These are phyloP conservation scores for Senna tora DNA, from an alignment of 306 rosid genomes.

Conservation along the genomic window DNA sequence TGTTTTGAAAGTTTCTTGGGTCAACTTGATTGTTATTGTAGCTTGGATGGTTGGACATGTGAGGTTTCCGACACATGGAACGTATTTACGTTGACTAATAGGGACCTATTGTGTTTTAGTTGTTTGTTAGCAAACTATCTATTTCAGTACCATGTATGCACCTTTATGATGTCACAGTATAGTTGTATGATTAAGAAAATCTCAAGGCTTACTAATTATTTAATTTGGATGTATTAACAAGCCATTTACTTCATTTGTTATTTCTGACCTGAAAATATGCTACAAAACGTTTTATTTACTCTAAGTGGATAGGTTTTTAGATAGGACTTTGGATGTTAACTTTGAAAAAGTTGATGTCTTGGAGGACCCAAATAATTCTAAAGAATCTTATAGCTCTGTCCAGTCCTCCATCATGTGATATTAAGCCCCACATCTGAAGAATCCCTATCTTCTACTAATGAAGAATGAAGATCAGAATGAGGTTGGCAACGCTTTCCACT, in stretches of 20 bases:
- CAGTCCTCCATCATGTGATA: constrained; percentile 35
- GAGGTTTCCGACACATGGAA: too few relatives aligned
- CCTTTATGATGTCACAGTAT: neutral
- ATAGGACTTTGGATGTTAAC: constrained; percentile 63
- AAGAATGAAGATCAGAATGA: constrained; percentile 50
- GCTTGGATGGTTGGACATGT: too few relatives aligned
- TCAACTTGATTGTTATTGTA: too few relatives aligned
- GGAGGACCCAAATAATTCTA: constrained; percentile 45
- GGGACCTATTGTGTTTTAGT: too few relatives aligned
- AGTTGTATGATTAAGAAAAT: constrained; percentile 7
- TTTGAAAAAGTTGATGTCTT: constrained; percentile 29
- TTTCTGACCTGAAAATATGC: constrained; percentile 27
- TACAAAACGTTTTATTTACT: constrained; percentile 2
- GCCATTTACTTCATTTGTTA: constrained; percentile 24
- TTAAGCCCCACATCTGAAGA: constrained; percentile 47
- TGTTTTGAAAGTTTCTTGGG: too few relatives aligned
- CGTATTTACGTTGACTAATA: too few relatives aligned
- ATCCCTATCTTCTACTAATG: constrained; percentile 41
- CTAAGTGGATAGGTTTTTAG: constrained; percentile 75
- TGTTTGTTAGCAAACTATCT: too few relatives aligned
- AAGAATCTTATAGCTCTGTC: constrained; percentile 39
- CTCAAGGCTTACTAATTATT: neutral
- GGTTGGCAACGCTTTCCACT: constrained; percentile 43
- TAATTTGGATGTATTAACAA: neutral
- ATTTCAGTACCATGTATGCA: too few relatives aligned